Evolutionary conservation across 2,329 filamentous ascomycete genomes (phyloP).

Genomic region (Penicillium thymicola): DNA sequence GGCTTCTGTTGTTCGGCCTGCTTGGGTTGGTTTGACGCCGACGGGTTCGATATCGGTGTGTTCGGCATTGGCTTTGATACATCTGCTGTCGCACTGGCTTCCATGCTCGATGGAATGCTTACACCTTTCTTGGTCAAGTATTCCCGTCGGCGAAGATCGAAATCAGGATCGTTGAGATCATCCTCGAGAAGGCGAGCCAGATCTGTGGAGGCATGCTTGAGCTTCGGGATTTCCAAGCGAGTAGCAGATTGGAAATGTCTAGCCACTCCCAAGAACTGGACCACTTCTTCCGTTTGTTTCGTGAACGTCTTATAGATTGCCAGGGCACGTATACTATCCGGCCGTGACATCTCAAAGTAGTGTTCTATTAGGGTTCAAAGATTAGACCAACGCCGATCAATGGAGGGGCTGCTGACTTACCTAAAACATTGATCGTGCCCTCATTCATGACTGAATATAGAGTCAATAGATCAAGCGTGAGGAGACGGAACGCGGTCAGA

Average conservation of each 20-base stretch:
- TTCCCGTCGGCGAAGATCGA: constrained; percentile 87
- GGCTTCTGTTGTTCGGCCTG: constrained; percentile 36
- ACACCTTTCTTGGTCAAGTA: constrained; percentile 85
- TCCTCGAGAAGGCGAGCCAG: constrained; percentile 86
- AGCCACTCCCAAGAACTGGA: constrained; percentile 82
- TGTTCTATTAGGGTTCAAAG: constrained; percentile 58
- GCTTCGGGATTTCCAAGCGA: constrained; percentile 87
- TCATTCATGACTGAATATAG: constrained; percentile 96
- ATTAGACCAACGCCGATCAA: constrained; percentile 9
- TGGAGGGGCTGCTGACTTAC: constrained; percentile 49
- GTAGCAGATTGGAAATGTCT: constrained; percentile 90
- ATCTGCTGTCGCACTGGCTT: constrained; percentile 39
- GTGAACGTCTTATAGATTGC: constrained; percentile 90
- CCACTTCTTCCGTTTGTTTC: constrained; percentile 86
- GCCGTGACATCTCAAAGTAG: constrained; percentile 97
- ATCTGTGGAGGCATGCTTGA: constrained; percentile 95
- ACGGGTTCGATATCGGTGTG: constrained; percentile 16
- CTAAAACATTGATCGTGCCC: constrained; percentile 92
- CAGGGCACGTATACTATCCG: constrained; percentile 88
- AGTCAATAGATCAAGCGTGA: constrained; percentile 84
- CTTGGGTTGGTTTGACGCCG: constrained; percentile 25
- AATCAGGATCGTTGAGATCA: constrained; percentile 90
- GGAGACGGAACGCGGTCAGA: constrained; percentile 83
- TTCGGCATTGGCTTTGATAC: constrained; percentile 14
- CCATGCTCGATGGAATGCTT: constrained; percentile 45